Evolutionary conservation across 306 rosid species (phyloP), one percentile per base, ranked within the genome.

Genomic region (Cucumis hystrix): DNA sequence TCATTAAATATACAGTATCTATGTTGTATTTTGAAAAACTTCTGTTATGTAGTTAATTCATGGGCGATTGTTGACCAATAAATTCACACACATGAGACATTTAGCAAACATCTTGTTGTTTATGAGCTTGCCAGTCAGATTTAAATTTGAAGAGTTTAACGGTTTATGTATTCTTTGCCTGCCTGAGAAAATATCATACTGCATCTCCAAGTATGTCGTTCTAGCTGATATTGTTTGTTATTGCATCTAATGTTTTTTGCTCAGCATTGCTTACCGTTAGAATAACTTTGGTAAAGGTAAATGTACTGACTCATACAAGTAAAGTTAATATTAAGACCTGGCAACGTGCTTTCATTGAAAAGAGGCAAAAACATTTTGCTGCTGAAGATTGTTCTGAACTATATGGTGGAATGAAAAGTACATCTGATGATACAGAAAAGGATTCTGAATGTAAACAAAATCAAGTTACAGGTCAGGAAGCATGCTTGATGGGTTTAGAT

Each of bases 301-400:
- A 85, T 75, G 84, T 80, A 82, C 57, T 80, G 43, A 81, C 80
- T 6, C 87, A 84, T 80, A 78, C 85, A 78, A 75, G 79, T 68
- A 69, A n/a, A 56, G 96, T 88, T 78, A 84, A 85, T 55, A 83
- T 85, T 59, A 56, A 43, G 45, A 61, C 86, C 74, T 85, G 88
- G 89, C 96, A 85, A 85, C 84, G 59, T 11, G 37, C 80, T 45
- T 30, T 13, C 23, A 86, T 88, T 43, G 64, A 81, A 43, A 45
- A 70, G 56, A 55, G 78, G 83, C 85, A 74, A 78, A 82, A 76
- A 37, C 21, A 65, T 68, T 59, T 83, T 82, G 86, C 81, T 55
- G 79, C 78, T 79, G 83, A 86, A 81, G 91, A 86, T 79, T 25
- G 76, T 71, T 7, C 25, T 57, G 88, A 86, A 39, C 88, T 85